Evolutionary conservation across 2,329 filamentous ascomycete species (phyloP).

Genomic region (Epichloe hybrida): DNA sequence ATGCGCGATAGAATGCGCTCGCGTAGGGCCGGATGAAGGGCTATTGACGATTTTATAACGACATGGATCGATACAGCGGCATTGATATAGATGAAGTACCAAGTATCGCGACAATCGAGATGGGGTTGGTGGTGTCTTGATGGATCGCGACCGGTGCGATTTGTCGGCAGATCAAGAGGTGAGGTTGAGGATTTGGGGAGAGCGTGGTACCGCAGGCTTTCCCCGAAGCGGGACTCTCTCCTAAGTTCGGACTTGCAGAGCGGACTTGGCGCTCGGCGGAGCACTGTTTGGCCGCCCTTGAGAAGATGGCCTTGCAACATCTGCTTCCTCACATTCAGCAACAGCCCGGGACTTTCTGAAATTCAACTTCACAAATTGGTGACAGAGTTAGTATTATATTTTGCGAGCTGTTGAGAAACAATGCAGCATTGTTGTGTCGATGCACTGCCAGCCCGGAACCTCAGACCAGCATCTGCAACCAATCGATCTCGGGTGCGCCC

Average conservation of each 20-base stretch:
- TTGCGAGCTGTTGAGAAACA: background rate
- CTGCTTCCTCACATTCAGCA: background rate
- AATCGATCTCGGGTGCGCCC: background rate
- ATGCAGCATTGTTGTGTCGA: background rate
- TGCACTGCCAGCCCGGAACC: background rate
- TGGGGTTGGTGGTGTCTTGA: constrained; percentile 34
- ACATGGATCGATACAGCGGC: constrained; percentile 35
- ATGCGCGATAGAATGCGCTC: constrained; percentile 40
- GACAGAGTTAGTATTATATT: background rate
- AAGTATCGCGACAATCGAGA: constrained; percentile 25
- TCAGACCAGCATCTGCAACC: background rate
- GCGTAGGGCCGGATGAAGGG: constrained; percentile 36
- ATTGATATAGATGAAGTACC: constrained; percentile 37
- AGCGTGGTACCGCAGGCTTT: constrained; percentile 20
- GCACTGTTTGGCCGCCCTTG: background rate
- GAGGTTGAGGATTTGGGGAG: constrained; percentile 39
- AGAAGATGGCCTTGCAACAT: background rate
- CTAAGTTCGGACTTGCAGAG: constrained; percentile 1
- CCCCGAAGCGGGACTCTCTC: constrained; percentile 25
- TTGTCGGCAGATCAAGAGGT: constrained; percentile 39
- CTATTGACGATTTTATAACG: constrained; percentile 32
- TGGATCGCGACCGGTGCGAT: constrained; percentile 35
- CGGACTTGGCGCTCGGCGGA: constrained; percentile 10
- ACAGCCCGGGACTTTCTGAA: background rate
- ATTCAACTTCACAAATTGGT: background rate